Conservation (phyloP, 805 yeast genomes). For the Priceomyces medius region DNA sequence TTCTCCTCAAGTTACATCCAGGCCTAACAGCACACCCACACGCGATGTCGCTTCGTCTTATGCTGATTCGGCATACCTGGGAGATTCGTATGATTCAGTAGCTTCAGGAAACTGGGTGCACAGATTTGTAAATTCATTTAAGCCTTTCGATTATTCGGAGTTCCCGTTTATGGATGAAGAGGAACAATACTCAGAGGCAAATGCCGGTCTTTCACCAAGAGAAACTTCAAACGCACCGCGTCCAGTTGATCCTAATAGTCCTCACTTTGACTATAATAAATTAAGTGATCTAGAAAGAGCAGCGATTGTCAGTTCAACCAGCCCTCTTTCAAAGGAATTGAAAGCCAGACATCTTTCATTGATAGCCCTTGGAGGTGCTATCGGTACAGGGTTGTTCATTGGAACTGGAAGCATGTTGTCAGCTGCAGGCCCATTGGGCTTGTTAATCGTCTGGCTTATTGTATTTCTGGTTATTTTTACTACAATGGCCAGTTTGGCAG, state of each 20-base stretch:
- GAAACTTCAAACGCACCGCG: neutral
- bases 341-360: conserved; percentile 62
- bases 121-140: conserved; percentile 22
- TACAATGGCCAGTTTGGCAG: conserved; percentile 63
- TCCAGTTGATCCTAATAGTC: conserved; percentile 16
- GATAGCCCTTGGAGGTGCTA: conserved; percentile 67
- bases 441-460: conserved; percentile 55
- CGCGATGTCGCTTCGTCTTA: neutral
- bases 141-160: conserved; percentile 26
- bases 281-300: conserved; percentile 32
- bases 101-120: neutral
- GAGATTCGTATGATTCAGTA: neutral
- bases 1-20: neutral
- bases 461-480: conserved; percentile 56
- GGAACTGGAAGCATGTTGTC: conserved; percentile 58
- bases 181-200: neutral
- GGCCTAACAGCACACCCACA: neutral
- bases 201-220: neutral
- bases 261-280: conserved; percentile 26
- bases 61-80: conserved; percentile 3
- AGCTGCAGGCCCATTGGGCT: conserved; percentile 64
- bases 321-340: conserved; percentile 34
- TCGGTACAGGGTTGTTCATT: conserved; percentile 68
- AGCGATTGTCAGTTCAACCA: conserved; percentile 32
- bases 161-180: conserved; percentile 5